A percentile compares a stretch with the other conserved stretches of the same genome.
Evolutionary conservation across 352 stramenopile genomes (phyloP).

Genomic region (Phytopythium sindhum): DNA sequence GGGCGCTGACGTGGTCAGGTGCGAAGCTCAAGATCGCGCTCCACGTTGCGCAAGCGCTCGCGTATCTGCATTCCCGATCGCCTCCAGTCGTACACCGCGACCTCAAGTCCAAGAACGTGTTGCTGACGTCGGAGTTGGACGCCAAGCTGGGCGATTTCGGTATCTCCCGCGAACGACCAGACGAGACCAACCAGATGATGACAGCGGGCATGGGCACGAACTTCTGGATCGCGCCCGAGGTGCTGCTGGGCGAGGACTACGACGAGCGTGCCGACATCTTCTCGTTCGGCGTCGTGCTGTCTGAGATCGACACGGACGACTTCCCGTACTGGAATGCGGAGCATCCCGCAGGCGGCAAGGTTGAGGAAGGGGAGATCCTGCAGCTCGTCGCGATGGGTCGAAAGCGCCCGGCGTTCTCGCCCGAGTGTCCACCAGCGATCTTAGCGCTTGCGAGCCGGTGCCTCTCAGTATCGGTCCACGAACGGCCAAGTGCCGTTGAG

Average conservation of each 20-base stretch:
- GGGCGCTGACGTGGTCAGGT: slow-evolving; percentile 24
- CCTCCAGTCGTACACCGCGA: slow-evolving; percentile 41
- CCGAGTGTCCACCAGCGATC: slow-evolving; percentile 22
- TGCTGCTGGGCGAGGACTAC: slow-evolving; percentile 27
- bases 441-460: slow-evolving; percentile 28
- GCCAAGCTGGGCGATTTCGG: slow-evolving; percentile 19
- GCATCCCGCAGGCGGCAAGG: slow-evolving; percentile 13
- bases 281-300: slow-evolving; percentile 40
- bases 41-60: slow-evolving; percentile 40
- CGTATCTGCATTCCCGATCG: slow-evolving; percentile 44
- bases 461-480: slow-evolving; percentile 20
- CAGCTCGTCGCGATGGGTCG: slow-evolving; percentile 22
- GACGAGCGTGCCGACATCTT: slow-evolving; percentile 36
- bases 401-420: slow-evolving; percentile 29
- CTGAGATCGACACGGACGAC: slow-evolving; percentile 39
- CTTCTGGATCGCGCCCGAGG: slow-evolving; percentile 37
- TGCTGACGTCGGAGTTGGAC: slow-evolving; percentile 10
- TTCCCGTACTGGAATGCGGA: slow-evolving; percentile 33
- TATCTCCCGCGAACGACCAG: background rate
- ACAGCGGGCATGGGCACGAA: slow-evolving; percentile 30
- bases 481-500: slow-evolving; percentile 25
- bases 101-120: slow-evolving; percentile 28
- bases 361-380: slow-evolving; percentile 32
- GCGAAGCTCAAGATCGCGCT: slow-evolving; percentile 43
- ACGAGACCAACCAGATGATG: slow-evolving; percentile 10